These are phyloP conservation scores for Pyrus bretschneideri DNA, from an alignment of 306 rosid genomes.

Conservation along the genomic window DNA sequence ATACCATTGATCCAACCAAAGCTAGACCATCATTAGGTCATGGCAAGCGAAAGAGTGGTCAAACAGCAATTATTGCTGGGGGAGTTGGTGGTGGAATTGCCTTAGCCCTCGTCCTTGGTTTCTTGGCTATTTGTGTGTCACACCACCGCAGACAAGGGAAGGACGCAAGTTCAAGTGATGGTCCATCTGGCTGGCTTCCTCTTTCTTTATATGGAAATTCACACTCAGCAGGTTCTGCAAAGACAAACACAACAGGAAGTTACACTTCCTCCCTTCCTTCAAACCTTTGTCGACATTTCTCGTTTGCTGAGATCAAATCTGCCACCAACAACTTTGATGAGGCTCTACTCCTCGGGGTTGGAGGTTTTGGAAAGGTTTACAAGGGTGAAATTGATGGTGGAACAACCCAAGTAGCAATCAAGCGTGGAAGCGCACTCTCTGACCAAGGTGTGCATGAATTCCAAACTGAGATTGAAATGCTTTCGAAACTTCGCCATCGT, in stretches of 20 bases:
- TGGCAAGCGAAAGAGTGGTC: constrained; percentile 38
- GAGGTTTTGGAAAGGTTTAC: constrained; percentile 98
- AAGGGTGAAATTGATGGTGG: constrained; percentile 83
- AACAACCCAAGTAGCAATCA: constrained; percentile 79
- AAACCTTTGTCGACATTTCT: constrained; percentile 95
- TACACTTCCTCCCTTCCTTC: constrained; percentile 84
- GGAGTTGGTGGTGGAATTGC: constrained; percentile 60
- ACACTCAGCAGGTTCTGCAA: constrained; percentile 84
- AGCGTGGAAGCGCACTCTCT: constrained; percentile 93
- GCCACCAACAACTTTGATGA: constrained; percentile 93
- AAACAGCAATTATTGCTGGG: constrained; percentile 59
- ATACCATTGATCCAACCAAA: constrained; percentile 38
- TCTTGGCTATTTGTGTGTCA: constrained; percentile 36
- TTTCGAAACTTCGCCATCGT: constrained; percentile 96
- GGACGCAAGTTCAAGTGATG: constrained; percentile 72
- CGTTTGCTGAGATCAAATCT: constrained; percentile 85
- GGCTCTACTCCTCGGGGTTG: constrained; percentile 88
- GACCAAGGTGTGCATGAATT: constrained; percentile 99
- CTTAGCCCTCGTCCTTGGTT: constrained; percentile 46
- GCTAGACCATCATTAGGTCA: constrained; percentile 34
- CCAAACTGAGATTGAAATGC: constrained; percentile 99
- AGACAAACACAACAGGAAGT: constrained; percentile 90
- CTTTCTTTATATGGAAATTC: constrained; percentile 90
- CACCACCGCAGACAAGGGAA: constrained; percentile 45
- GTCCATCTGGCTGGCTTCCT: constrained; percentile 99